phyloP scores from a whole-genome alignment of 2,329 filamentous ascomycete species.

The Malbranchea cinnamomea region DNA sequence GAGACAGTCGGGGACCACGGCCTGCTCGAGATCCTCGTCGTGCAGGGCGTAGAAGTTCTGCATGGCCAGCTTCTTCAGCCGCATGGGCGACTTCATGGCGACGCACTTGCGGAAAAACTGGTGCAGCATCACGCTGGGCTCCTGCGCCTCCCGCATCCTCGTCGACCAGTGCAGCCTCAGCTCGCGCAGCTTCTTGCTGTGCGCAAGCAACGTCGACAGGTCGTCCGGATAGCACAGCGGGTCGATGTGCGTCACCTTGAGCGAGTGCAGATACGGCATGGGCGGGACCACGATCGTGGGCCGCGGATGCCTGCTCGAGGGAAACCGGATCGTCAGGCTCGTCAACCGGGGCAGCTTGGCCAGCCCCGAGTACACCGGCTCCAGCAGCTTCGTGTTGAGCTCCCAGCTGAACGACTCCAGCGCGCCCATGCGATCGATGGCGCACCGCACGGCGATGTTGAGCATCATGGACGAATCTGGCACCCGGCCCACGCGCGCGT shows the following conservation, averaged over 20 bases:
- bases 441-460: conserved; percentile 44
- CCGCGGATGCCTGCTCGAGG: conserved; percentile 40
- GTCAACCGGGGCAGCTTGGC: conserved; percentile 34
- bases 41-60: conserved; percentile 45
- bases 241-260: conserved; percentile 45
- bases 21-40: conserved; percentile 29
- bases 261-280: conserved; percentile 37
- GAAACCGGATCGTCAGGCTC: conserved; percentile 41
- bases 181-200: conserved; percentile 39
- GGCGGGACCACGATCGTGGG: conserved; percentile 42
- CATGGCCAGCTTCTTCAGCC: conserved; percentile 36
- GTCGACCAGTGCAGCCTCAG: conserved; percentile 46
- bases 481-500: conserved; percentile 41
- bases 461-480: conserved; percentile 51
- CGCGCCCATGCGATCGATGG: conserved; percentile 43
- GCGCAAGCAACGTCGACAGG: conserved; percentile 39
- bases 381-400: conserved; percentile 44
- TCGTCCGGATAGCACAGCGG: conserved; percentile 51
- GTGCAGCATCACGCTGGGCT: conserved; percentile 40
- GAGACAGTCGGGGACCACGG: conserved; percentile 27
- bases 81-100: conserved; percentile 31
- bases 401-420: conserved; percentile 45
- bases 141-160: conserved; percentile 44
- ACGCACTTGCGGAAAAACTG: conserved; percentile 42
- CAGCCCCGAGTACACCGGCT: conserved; percentile 44